These are phyloP conservation scores for Ramalina peruviana DNA, from an alignment of 495 filamentous ascomycete species.

Conservation along the genomic window DNA sequence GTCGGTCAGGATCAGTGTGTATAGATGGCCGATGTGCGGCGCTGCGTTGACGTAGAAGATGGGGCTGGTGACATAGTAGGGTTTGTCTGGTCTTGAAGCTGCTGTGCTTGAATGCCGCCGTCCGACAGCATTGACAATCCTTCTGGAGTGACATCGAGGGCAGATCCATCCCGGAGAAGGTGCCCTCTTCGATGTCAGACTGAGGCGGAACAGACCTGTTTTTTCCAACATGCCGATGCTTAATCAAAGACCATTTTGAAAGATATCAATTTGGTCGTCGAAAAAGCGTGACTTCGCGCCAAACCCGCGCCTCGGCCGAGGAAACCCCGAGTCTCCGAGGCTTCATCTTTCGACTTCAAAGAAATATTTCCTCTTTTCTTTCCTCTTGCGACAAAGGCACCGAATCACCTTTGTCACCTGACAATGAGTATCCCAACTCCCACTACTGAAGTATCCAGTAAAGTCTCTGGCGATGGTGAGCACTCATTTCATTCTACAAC, in stretches of 20 bases:
- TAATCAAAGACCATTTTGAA: too few relatives aligned
- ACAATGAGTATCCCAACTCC: slow-evolving; percentile 24
- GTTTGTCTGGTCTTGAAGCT: slow-evolving; percentile 41
- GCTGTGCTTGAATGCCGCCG: slow-evolving; percentile 1
- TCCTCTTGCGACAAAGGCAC: not conserved
- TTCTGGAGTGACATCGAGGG: not conserved
- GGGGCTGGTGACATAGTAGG: slow-evolving; percentile 89
- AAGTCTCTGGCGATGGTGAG: slow-evolving; percentile 37
- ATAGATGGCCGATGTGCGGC: slow-evolving; percentile 90
- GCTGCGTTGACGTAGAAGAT: slow-evolving; percentile 98
- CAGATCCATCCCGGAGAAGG: slow-evolving; percentile 5
- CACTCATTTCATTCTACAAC: not conserved
- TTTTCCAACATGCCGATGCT: too few relatives aligned
- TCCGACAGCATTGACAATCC: not conserved
- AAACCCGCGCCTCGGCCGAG: not conserved
- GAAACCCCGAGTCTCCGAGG: not conserved
- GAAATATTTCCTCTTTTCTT: not conserved
- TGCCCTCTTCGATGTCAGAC: not conserved
- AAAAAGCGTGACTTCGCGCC: not conserved
- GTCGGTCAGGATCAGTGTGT: slow-evolving; percentile 82
- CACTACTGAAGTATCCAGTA: slow-evolving; percentile 30
- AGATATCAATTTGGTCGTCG: too few relatives aligned
- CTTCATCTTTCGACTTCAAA: not conserved
- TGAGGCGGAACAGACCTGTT: not conserved
- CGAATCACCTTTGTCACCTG: not conserved